Evolutionary conservation across 345 rosid genomes (phyloP).

Genomic region (Hibiscus tridactylites): DNA sequence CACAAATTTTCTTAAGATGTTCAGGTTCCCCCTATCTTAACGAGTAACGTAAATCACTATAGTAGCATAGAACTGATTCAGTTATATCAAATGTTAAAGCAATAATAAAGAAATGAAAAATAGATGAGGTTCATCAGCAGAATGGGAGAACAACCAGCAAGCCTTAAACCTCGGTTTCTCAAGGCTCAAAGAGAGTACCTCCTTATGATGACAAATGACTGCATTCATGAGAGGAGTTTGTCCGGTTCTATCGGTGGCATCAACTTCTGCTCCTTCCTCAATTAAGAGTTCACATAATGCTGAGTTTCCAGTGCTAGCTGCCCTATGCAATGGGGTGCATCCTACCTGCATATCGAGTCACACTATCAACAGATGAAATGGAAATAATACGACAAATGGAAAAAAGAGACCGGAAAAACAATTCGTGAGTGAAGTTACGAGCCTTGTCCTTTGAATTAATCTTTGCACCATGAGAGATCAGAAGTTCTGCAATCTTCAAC

Average conservation of each 20-base stretch:
- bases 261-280: conserved; percentile 92
- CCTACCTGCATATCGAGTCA: conserved; percentile 45
- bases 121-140: neutral
- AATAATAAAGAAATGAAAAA: neutral
- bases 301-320: conserved; percentile 74
- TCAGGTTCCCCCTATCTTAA: neutral
- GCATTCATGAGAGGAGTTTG: conserved; percentile 86
- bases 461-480: conserved; percentile 59
- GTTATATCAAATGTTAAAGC: neutral
- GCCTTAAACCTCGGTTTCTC: neutral
- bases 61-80: neutral
- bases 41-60: neutral
- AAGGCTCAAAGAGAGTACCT: conserved; percentile 28
- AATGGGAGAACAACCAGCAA: neutral
- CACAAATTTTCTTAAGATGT: neutral
- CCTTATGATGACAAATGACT: conserved; percentile 57
- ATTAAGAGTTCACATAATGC: conserved; percentile 63
- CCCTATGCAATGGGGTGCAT: conserved; percentile 81
- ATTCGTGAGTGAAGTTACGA: conserved; percentile 17
- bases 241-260: conserved; percentile 63
- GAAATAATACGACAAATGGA: neutral
- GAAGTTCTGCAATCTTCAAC: conserved; percentile 54
- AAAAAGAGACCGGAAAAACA: neutral
- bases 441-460: conserved; percentile 68
- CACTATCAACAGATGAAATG: neutral